phyloP scores from a whole-genome alignment of 257 asterid genomes.

The Handroanthus guayacan region DNA sequence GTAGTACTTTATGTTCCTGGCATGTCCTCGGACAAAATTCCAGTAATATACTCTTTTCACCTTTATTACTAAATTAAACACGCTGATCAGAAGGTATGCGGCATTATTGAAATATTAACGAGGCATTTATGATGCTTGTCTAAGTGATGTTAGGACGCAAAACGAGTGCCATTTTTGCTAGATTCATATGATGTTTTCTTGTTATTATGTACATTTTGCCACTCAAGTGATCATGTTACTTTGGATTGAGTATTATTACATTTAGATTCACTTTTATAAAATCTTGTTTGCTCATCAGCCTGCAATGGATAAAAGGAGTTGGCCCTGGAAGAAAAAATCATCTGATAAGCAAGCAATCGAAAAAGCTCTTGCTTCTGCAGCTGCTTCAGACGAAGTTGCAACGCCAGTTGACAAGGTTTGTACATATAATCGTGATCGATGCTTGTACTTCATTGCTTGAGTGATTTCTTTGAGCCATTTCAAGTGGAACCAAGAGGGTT shows the following conservation, averaged over 20 bases:
- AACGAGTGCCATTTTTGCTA: not conserved
- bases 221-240: not conserved
- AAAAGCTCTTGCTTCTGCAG: constrained; percentile 49
- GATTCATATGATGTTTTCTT: constrained; percentile 4
- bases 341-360: constrained; percentile 73
- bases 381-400: constrained; percentile 51
- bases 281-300: constrained; percentile 42
- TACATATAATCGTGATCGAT: constrained; percentile 13
- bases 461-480: not conserved
- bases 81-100: constrained; percentile 4
- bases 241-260: not conserved
- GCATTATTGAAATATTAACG: too few species aligned
- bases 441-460: constrained; percentile 20
- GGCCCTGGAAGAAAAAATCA: constrained; percentile 99
- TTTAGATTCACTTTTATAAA: not conserved
- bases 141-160: not conserved
- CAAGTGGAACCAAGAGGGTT: not conserved
- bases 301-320: constrained; percentile 83
- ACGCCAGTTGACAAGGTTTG: constrained; percentile 63
- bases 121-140: not conserved
- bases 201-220: constrained; percentile 23
- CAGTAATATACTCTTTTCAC: not conserved
- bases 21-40: not conserved
- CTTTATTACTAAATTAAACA: not conserved
- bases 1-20: not conserved